Evolutionary conservation across 768 basidiomycete genomes (phyloP).

Genomic region (Lentinula sp.): DNA sequence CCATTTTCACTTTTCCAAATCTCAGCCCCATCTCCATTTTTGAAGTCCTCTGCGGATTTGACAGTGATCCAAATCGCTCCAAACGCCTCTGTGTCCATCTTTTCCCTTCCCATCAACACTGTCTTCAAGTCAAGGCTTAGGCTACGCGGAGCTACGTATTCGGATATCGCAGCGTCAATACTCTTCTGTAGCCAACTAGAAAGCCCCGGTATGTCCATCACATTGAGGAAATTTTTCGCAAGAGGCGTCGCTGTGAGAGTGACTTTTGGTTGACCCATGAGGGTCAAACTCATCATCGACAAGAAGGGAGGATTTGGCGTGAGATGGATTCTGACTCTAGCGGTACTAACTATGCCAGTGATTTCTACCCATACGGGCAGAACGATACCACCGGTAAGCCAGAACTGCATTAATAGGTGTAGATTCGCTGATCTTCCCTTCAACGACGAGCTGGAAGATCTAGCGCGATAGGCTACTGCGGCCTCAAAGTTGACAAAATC

Average conservation of each 20-base stretch:
- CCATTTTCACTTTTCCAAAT: conserved; percentile 22
- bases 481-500: conserved; percentile 64
- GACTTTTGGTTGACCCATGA: conserved; percentile 67
- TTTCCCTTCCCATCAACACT: conserved; percentile 51
- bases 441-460: conserved; percentile 28
- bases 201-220: conserved; percentile 73
- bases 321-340: conserved; percentile 64
- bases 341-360: conserved; percentile 56
- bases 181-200: conserved; percentile 62
- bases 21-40: conserved; percentile 29
- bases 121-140: conserved; percentile 65
- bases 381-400: conserved; percentile 32
- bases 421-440: conserved; percentile 47
- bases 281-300: conserved; percentile 42
- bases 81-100: conserved; percentile 57
- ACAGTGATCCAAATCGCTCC: conserved; percentile 65
- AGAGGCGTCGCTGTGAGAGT: conserved; percentile 62
- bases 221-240: conserved; percentile 55
- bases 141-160: conserved; percentile 67
- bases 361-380: conserved; percentile 49
- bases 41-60: conserved; percentile 50
- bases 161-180: conserved; percentile 55
- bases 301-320: conserved; percentile 65
- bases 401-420: conserved; percentile 67
- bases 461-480: conserved; percentile 60